Evolutionary conservation across 352 stramenopile species (phyloP), one percentile per base, ranked within the genome.

Genomic region (Phytophthora palmivora): DNA sequence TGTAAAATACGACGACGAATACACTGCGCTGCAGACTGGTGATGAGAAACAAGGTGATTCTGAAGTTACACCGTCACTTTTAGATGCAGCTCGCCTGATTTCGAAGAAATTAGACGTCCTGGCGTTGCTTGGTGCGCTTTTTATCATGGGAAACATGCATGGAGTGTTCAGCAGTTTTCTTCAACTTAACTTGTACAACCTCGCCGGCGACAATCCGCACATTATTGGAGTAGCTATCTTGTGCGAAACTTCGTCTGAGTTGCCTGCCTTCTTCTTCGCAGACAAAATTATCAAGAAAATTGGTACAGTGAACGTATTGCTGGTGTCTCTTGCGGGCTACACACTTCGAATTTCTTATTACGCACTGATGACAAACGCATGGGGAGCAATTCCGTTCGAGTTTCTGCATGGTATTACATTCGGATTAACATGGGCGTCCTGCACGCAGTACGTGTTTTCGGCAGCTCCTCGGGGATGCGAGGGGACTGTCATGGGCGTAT

Each of bases 231-330:
- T 90, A 2, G 81, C 77, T 6, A 89, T 90, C 45, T 74, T 87
- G 74, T 88, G 79, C 38, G 81, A 94, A 63, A 94, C 82, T 3
- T 63, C 78, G 3, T 92, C 82, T 6, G 84, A 94, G 69, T 67
- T 94, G 6, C 84, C 84, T 19, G 82, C 82, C 3, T 94, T 94
- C 48, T 94, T 91, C 58, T 91, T 80, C 52, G 84, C 84, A 19
- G 70, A 91, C 46, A 63, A 58, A 30, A 87, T 92, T 58, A 86
- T 92, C 55, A 67, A 84, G 46, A 75, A 71, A 28, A 68, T 91
- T 30, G 82, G 84, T 26, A 88, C 76, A 4, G 77, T 91, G 11
- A 87, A 84, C 22, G 79, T 91, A 39, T 39, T 93, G 34, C 56
- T 91, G 42, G 38, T 91, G 3, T 89, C 82, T 4, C 82, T 89